Percentiles rank a stretch among this genome's conserved stretches.
Evolutionary conservation across 2,329 filamentous ascomycete species (phyloP).

Genomic region (Fragosphaeria purpurea): DNA sequence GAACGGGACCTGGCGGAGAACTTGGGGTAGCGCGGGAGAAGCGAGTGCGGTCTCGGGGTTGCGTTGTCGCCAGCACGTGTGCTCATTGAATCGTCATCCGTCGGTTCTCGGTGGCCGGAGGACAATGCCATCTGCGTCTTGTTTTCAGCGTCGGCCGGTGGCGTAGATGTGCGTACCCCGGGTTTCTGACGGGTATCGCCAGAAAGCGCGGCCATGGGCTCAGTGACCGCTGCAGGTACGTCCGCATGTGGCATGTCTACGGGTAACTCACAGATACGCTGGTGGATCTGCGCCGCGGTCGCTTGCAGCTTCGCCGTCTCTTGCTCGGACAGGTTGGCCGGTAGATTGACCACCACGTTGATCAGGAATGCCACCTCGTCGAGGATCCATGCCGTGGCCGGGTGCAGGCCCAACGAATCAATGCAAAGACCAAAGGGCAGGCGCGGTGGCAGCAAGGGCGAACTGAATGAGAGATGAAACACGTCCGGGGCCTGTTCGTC

Average conservation of each 20-base stretch:
- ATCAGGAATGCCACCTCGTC: constrained; percentile 40
- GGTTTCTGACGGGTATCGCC: too few relatives aligned
- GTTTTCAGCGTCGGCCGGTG: too few relatives aligned
- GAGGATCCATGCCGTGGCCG: constrained; percentile 36
- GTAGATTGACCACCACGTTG: constrained; percentile 28
- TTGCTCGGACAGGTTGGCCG: constrained; percentile 21
- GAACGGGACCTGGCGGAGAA: constrained; percentile 6
- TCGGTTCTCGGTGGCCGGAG: constrained; percentile 1
- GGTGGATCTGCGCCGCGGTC: constrained; percentile 29
- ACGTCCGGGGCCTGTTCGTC: constrained; percentile 24
- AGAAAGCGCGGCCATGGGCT: background rate
- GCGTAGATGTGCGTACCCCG: too few relatives aligned
- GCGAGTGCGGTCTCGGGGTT: constrained; percentile 9
- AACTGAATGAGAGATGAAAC: constrained; percentile 32
- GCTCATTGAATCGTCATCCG: constrained; percentile 1
- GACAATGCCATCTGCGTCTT: background rate
- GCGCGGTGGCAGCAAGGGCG: constrained; percentile 33
- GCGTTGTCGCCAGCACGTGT: too few relatives aligned
- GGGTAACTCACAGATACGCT: constrained; percentile 24
- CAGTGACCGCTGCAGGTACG: background rate
- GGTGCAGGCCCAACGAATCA: constrained; percentile 31
- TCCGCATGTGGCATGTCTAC: constrained; percentile 13
- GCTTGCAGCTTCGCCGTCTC: constrained; percentile 27
- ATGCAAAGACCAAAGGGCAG: constrained; percentile 31
- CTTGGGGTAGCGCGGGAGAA: constrained; percentile 12